A percentile compares a stretch with the other conserved stretches of the same genome.
Conservation (phyloP, 202 grass and related monocot genomes). For the Hordeum pubiflorum region DNA sequence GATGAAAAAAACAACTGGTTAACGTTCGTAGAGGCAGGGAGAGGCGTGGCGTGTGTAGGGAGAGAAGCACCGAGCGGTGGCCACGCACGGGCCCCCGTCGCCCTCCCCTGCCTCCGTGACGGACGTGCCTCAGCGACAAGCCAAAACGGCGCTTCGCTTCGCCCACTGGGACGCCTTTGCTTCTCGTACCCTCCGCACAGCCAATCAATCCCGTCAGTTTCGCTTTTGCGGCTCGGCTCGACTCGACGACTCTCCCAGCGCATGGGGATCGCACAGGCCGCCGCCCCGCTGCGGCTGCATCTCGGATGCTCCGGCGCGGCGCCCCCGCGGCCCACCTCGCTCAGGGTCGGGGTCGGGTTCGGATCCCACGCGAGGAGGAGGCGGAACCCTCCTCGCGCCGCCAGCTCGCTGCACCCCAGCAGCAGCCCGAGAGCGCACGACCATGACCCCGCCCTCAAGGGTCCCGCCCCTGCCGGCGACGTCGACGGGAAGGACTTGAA, state of each 20-base stretch:
- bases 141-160: no score
- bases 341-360: not conserved
- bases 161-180: no score
- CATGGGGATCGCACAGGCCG: constrained; percentile 7
- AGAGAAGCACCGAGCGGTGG: no score
- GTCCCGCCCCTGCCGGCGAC: not conserved
- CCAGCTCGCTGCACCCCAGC: not conserved
- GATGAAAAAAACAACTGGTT: no score
- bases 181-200: not conserved
- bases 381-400: constrained; percentile 3
- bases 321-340: not conserved
- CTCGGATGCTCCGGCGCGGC: not conserved
- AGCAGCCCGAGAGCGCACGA: not conserved
- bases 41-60: no score
- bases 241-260: not conserved
- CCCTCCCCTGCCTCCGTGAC: no score
- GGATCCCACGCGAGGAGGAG: not conserved
- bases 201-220: not conserved
- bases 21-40: no score
- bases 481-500: not conserved
- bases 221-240: not conserved
- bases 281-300: not conserved
- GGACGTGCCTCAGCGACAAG: no score
- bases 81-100: no score
- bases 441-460: not conserved